Conservation (phyloP, 331 rosid genomes). For the Erythrophleum ivorense region DNA sequence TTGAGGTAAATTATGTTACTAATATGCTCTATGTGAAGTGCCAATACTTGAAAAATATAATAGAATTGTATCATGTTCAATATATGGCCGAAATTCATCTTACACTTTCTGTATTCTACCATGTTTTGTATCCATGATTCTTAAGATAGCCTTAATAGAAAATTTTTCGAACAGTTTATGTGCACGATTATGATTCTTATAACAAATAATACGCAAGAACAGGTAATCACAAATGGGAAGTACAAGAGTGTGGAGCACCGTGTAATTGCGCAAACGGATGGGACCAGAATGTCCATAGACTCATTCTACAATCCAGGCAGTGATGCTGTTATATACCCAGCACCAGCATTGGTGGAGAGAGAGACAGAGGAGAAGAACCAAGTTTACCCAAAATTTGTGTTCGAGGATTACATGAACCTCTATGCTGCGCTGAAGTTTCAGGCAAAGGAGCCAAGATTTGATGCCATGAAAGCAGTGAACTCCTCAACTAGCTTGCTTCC, state of each 20-base stretch:
- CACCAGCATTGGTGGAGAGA: neutral
- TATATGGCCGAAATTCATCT: no score
- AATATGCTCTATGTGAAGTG: no score
- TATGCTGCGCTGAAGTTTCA: neutral
- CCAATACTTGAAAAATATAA: no score
- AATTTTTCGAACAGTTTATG: neutral
- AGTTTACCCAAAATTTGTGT: neutral
- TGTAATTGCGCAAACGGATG: neutral
- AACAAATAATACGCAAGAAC: neutral
- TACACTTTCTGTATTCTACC: no score
- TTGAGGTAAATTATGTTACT: no score
- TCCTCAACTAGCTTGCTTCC: neutral
- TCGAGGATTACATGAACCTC: slow-evolving; percentile 13
- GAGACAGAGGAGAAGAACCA: neutral
- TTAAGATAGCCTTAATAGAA: neutral
- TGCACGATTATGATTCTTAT: neutral
- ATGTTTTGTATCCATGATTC: no score
- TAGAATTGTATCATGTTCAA: no score
- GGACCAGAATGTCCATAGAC: slow-evolving; percentile 1
- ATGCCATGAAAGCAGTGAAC: neutral
- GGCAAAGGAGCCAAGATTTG: slow-evolving; percentile 10
- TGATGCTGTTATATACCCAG: slow-evolving; percentile 5
- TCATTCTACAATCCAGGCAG: slow-evolving; percentile 13
- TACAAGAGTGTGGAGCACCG: slow-evolving; percentile 9
- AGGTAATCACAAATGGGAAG: slow-evolving; percentile 14